phyloP scores from a whole-genome alignment of 2,329 filamentous ascomycete species.

The Colletotrichum sp. region DNA sequence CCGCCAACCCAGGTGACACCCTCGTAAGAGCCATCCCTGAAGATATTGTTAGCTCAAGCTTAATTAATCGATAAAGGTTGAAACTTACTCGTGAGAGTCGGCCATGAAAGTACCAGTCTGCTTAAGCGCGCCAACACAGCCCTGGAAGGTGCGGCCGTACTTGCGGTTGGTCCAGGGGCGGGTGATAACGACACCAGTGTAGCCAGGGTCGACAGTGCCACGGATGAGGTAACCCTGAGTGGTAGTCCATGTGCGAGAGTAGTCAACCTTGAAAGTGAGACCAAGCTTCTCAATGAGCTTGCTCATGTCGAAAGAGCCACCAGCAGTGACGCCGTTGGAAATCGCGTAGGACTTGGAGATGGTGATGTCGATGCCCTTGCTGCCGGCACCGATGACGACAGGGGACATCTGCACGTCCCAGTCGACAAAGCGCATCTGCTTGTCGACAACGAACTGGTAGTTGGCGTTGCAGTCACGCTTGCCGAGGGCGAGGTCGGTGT shows the following conservation, averaged over 20 bases:
- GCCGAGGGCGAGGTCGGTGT: not conserved
- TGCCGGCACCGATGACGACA: constrained; percentile 9
- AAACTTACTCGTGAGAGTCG: constrained; percentile 4
- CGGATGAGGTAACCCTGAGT: not conserved
- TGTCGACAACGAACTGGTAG: not conserved
- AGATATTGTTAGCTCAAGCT: not conserved
- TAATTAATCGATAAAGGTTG: not conserved
- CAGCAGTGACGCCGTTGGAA: not conserved
- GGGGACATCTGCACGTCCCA: constrained; percentile 20
- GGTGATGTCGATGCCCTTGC: constrained; percentile 11
- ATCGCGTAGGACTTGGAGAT: constrained; percentile 10
- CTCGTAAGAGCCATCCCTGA: constrained; percentile 6
- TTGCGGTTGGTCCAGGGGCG: constrained; percentile 16
- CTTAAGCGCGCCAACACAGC: constrained; percentile 4
- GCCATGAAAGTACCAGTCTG: constrained; percentile 16
- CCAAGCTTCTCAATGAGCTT: constrained; percentile 6
- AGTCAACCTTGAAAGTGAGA: not conserved
- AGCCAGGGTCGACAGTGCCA: constrained; percentile 3
- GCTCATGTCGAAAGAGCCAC: not conserved
- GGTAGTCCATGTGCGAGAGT: constrained; percentile 14
- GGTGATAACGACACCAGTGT: constrained; percentile 10
- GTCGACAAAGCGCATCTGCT: constrained; percentile 13
- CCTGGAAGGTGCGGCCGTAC: constrained; percentile 16
- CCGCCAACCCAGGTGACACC: constrained; percentile 6
- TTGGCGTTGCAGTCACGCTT: constrained; percentile 9